Evolutionary conservation across 2,329 filamentous ascomycete genomes (phyloP), one percentile per base, ranked within the genome.

Genomic region (Curvularia eragrostidis): DNA sequence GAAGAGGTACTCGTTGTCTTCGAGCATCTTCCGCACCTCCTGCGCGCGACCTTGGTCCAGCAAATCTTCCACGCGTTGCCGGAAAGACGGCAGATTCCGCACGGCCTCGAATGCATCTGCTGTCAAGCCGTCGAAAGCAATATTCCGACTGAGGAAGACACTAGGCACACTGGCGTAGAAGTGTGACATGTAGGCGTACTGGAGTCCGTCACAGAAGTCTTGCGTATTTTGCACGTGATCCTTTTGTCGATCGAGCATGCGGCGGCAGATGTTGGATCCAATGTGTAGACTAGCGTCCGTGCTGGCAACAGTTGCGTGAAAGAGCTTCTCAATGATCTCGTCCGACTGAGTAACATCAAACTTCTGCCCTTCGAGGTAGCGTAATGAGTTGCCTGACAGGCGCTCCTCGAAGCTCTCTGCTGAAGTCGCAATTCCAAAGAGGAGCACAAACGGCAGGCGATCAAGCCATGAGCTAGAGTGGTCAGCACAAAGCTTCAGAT

Each of bases 151-250:
- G 9, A 87, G 75, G 32, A 94, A 82, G 3, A 91, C 74, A 59
- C 87, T 91, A 3, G 93, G 79, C 0, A 89, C 86, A 65, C 93
- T 94, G 38, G 89, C 89, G 66, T 91, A 94, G 70, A 91, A 94
- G 72, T 93, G 90, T 56, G 89, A 91, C 91, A 96, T 93, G 71
- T 93, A 92, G 1, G 89, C 87, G 76, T 94, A 95, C 85, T 91
- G 73, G 2, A 93, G 68, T 10, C 89, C 87, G 70, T 86, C 86
- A 47, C 89, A 82, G 70, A 94, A 91, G 8, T 86, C 85, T 55
- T 91, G 87, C 15, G 91, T 86, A 63, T 90, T 91, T 42, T 90
- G 88, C 7, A 92, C 86, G 69, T 94, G 90, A 65, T 93, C 89
- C 62, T 85, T 85, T 70, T 95, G 91, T 28, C 91, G 84, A 59